These are phyloP conservation scores for Oenanthe sinensis DNA, from an alignment of 129 eudicot genomes.

Conservation along the genomic window DNA sequence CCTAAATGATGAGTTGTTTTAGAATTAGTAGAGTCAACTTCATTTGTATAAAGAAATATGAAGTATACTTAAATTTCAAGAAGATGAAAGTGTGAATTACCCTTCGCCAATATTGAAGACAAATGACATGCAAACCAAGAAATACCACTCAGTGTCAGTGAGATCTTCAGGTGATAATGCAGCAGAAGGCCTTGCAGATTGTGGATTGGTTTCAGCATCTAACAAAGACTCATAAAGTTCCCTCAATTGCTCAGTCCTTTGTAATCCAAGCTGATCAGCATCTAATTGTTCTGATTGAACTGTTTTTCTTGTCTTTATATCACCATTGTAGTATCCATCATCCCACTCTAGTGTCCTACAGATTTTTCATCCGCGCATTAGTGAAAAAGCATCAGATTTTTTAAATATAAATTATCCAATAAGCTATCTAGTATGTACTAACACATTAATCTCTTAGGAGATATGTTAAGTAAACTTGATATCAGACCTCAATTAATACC, in stretches of 20 bases:
- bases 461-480: neutral
- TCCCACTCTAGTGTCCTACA: slow-evolving; percentile 72
- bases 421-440: neutral
- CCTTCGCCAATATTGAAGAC: slow-evolving; percentile 52
- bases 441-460: neutral
- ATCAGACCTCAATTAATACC: neutral
- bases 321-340: slow-evolving; percentile 95
- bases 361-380: neutral
- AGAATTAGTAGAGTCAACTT: neutral
- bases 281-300: slow-evolving; percentile 48
- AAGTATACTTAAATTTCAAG: neutral
- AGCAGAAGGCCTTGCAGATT: slow-evolving; percentile 57
- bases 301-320: slow-evolving; percentile 78
- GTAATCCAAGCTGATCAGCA: slow-evolving; percentile 48
- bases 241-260: slow-evolving; percentile 71
- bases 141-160: slow-evolving; percentile 77
- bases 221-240: slow-evolving; percentile 64
- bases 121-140: slow-evolving; percentile 94
- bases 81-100: slow-evolving; percentile 24
- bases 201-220: slow-evolving; percentile 41
- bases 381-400: neutral
- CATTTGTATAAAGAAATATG: neutral
- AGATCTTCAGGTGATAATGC: slow-evolving; percentile 94
- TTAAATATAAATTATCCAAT: neutral
- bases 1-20: neutral